Percentiles rank a stretch among this genome's conserved stretches.
These are phyloP conservation scores for Saccharomycopsis sp. DNA, from an alignment of 805 yeast species.

Conservation along the genomic window DNA sequence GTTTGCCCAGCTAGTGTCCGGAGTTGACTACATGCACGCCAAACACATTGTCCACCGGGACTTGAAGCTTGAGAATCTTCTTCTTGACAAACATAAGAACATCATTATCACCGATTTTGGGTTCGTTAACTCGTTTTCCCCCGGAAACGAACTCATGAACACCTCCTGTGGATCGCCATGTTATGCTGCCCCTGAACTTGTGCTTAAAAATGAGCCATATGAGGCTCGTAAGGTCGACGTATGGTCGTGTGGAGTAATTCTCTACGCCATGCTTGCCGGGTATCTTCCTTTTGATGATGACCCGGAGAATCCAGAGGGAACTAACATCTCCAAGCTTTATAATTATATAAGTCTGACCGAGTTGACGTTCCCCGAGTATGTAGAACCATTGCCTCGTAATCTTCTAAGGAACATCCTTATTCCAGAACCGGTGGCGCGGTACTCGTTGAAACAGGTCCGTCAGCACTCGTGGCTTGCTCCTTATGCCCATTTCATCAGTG, in stretches of 20 bases:
- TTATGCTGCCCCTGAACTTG: slow-evolving; percentile 97
- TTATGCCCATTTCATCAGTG: slow-evolving; percentile 72
- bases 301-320: slow-evolving; percentile 92
- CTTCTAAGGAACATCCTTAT: slow-evolving; percentile 77
- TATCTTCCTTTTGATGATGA: slow-evolving; percentile 97
- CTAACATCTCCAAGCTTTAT: slow-evolving; percentile 84
- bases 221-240: slow-evolving; percentile 91
- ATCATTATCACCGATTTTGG: slow-evolving; percentile 89
- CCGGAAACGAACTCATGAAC: slow-evolving; percentile 72
- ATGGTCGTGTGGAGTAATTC: slow-evolving; percentile 94
- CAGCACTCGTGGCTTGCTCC: slow-evolving; percentile 87
- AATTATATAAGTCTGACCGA: slow-evolving; percentile 89
- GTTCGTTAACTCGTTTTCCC: slow-evolving; percentile 75
- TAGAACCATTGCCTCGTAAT: slow-evolving; percentile 87
- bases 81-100: slow-evolving; percentile 81
- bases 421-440: slow-evolving; percentile 75
- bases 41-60: slow-evolving; percentile 79
- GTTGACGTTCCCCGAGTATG: slow-evolving; percentile 90
- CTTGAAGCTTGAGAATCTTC: slow-evolving; percentile 72
- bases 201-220: slow-evolving; percentile 70
- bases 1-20: slow-evolving; percentile 89
- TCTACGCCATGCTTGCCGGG: slow-evolving; percentile 96
- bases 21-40: slow-evolving; percentile 86
- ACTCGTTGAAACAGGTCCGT: slow-evolving; percentile 60
- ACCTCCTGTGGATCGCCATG: slow-evolving; percentile 98